Conservation (phyloP, 2,329 filamentous ascomycete genomes). For the Penicillium hesseltinei region DNA sequence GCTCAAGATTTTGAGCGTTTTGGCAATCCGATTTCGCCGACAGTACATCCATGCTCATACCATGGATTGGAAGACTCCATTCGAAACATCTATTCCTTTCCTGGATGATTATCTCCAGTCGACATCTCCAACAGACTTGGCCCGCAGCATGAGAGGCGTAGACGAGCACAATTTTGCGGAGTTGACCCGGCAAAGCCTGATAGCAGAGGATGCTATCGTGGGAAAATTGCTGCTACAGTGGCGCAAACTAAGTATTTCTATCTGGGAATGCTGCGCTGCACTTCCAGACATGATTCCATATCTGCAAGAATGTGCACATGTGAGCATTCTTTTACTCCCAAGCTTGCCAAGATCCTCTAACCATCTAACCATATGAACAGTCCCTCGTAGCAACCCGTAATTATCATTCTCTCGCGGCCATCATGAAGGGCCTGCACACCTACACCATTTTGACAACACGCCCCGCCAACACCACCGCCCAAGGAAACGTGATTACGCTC, state of each 20-base stretch:
- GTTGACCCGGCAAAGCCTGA: conserved; percentile 26
- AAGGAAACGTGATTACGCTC: conserved; percentile 20
- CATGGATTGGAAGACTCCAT: conserved; percentile 37
- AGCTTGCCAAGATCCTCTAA: conserved; percentile 8
- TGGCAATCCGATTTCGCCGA: conserved; percentile 36
- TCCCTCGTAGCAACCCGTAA: conserved; percentile 30
- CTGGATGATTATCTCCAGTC: conserved; percentile 37
- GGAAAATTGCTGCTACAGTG: conserved; percentile 29
- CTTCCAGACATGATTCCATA: conserved; percentile 33
- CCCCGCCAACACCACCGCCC: conserved; percentile 12
- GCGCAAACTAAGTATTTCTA: conserved; percentile 32
- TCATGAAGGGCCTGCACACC: conserved; percentile 38
- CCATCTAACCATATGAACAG: conserved; percentile 18
- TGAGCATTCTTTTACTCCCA: conserved; percentile 18
- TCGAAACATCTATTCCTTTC: conserved; percentile 34
- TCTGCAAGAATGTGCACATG: conserved; percentile 38
- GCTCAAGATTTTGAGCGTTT: conserved; percentile 38
- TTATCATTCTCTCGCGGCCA: conserved; percentile 40
- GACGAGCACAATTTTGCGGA: conserved; percentile 34
- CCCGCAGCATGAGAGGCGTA: conserved; percentile 29
- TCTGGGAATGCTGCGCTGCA: conserved; percentile 41
- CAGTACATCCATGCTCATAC: conserved; percentile 34
- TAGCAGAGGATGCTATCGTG: conserved; percentile 23
- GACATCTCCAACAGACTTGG: conserved; percentile 33
- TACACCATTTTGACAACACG: conserved; percentile 30